Evolutionary conservation across 768 basidiomycete species (phyloP), one percentile per base, ranked within the genome.

Genomic region (Kwoniella botswanensis): DNA sequence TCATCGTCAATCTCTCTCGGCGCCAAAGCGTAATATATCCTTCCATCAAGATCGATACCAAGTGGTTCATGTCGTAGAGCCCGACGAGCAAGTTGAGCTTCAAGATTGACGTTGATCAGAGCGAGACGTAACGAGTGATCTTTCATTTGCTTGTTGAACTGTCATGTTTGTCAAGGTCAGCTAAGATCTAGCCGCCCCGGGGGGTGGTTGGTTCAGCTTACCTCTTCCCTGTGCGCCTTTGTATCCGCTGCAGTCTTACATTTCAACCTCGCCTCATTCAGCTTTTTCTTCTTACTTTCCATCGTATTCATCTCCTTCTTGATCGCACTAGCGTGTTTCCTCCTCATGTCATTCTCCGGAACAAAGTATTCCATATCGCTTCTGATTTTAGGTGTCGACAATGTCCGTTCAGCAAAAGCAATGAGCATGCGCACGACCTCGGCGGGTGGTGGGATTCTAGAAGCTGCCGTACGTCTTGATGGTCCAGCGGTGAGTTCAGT

Each of bases 401-500:
- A 53, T 1, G 74, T 72, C 17, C 76, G 67, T 22, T 79, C 78
- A 3, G 67, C 68, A 2, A 79, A 50, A 21, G 73, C 75, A 5
- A 79, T 44, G 21, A 79, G 71, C 78, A 79, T 79, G 9, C 74
- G 43, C 18, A 78, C 62, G 10, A 79, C 70, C 58, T 78, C 76
- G 43, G 63, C 29, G 2, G 76, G 70, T 24, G 67, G 71, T 2
- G 78, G 78, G 0, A 75, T 59, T 6, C 76, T 60, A 15, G 76
- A 77, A n/a, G 78, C 76, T 6, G 55, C 72, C 7, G 57, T 62
- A 3, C 76, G 64, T 18, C 69, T 58, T 13, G 72, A 71, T 7
- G 76, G 74, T 22, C 76, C 76, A 22, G 71, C 64, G 6, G 58
- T 63, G 9, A 66, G 29, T 2, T 71, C 71, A 10, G 72, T 22